Evolutionary conservation across 768 basidiomycete species (phyloP).

Genomic region (Kwoniella bestiolae): DNA sequence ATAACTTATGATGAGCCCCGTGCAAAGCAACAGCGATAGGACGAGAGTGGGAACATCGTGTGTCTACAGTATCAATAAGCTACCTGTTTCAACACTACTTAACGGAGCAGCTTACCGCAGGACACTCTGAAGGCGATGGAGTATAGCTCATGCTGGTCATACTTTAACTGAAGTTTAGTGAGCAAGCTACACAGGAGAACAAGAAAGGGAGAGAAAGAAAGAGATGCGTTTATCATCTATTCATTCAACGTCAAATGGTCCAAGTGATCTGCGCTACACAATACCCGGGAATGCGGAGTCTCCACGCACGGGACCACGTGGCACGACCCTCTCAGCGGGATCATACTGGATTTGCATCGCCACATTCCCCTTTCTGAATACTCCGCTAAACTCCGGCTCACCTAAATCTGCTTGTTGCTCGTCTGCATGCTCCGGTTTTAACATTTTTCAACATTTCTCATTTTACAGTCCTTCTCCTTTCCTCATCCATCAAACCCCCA

Average conservation of each 20-base stretch:
- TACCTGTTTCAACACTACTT: background rate
- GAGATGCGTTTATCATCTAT: too few relatives aligned
- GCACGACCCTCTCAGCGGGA: too few relatives aligned
- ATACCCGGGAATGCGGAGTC: background rate
- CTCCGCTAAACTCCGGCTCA: slow-evolving; percentile 22
- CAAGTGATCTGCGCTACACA: too few relatives aligned
- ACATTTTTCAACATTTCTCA: background rate
- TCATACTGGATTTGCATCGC: background rate
- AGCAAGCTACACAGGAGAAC: too few relatives aligned
- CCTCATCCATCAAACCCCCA: slow-evolving; percentile 24
- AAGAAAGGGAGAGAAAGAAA: too few relatives aligned
- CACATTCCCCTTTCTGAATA: background rate
- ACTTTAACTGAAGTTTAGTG: too few relatives aligned
- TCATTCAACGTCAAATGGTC: too few relatives aligned
- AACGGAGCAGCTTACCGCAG: slow-evolving; percentile 10
- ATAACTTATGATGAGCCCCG: slow-evolving; percentile 81
- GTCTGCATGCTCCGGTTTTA: background rate
- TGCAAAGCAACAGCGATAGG: slow-evolving; percentile 68
- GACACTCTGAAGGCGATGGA: slow-evolving; percentile 10
- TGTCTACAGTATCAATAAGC: slow-evolving; percentile 60
- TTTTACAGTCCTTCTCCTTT: background rate
- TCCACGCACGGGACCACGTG: too few relatives aligned
- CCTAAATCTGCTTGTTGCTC: background rate
- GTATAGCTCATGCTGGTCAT: background rate
- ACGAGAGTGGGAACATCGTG: slow-evolving; percentile 74